These are phyloP conservation scores for Chlamydomonas incerta DNA, from an alignment of 139 green algal species.

Conservation along the genomic window DNA sequence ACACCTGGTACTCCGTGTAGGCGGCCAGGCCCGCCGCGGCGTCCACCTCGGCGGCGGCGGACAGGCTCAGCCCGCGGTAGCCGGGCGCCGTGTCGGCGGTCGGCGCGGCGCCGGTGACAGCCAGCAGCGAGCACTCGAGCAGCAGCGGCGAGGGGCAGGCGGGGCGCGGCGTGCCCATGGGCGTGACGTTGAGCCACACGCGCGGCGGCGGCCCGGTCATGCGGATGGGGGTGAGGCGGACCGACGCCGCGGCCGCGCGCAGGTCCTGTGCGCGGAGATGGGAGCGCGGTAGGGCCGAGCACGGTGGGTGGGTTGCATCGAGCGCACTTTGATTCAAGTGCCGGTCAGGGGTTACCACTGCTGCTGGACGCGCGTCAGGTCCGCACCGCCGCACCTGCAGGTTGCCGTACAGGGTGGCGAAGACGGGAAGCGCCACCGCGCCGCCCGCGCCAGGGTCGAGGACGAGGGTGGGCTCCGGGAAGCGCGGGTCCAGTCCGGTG, in stretches of 20 bases:
- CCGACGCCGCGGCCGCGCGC: no score
- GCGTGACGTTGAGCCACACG: neutral
- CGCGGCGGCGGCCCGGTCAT: no score
- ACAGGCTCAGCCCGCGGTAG: neutral
- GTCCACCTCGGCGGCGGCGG: neutral
- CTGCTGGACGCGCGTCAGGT: no score
- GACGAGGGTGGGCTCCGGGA: neutral
- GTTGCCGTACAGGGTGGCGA: no score
- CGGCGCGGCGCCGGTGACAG: neutral
- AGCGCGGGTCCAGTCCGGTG: neutral
- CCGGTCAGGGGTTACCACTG: no score
- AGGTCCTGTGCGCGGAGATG: no score
- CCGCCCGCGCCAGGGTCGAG: neutral
- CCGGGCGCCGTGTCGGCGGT: neutral
- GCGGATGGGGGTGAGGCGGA: no score
- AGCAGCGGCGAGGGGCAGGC: neutral
- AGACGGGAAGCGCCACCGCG: no score
- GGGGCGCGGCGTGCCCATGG: neutral
- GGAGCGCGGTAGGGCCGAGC: no score
- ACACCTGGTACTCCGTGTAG: neutral
- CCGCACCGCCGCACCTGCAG: no score
- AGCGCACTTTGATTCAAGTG: no score
- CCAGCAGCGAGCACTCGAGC: neutral
- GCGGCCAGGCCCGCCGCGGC: neutral
- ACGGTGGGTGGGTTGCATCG: no score